A percentile compares a stretch with the other conserved stretches of the same genome.
Evolutionary conservation across 306 rosid genomes (phyloP).

Genomic region (Trifolium pratense): DNA sequence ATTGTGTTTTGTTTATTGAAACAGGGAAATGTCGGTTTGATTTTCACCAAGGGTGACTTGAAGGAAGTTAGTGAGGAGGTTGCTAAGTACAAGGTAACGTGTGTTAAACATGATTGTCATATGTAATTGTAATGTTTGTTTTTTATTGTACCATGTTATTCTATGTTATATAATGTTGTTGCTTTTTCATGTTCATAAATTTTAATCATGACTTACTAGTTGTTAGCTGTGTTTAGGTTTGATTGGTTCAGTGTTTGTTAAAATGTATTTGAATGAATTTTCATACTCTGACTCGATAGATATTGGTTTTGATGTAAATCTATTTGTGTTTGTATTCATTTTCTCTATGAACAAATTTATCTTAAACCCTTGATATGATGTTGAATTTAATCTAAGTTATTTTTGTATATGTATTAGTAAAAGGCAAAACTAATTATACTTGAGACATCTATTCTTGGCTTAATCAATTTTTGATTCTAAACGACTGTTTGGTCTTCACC

Average conservation of each 20-base stretch:
- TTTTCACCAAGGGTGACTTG: slow-evolving; percentile 91
- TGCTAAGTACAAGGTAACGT: slow-evolving; percentile 83
- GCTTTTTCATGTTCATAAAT: too few relatives aligned
- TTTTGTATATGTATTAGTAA: background rate
- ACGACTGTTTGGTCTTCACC: background rate
- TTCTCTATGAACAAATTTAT: background rate
- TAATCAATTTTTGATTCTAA: background rate
- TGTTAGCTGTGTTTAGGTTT: background rate
- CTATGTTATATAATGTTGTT: too few relatives aligned
- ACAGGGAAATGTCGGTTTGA: slow-evolving; percentile 89
- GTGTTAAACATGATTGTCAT: background rate
- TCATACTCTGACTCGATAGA: background rate
- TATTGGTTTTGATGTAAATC: background rate
- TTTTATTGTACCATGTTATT: too few relatives aligned
- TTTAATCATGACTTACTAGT: background rate
- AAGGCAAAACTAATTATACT: too few relatives aligned
- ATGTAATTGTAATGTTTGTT: background rate
- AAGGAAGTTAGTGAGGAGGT: slow-evolving; percentile 97
- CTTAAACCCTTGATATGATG: too few relatives aligned
- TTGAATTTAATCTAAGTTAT: background rate
- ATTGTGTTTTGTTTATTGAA: background rate
- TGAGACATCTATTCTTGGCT: background rate
- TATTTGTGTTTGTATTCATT: background rate
- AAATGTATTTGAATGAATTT: background rate
- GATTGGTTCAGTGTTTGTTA: background rate